Evolutionary conservation across 139 green algal genomes (phyloP).

Genomic region (Chloropicon primus): DNA sequence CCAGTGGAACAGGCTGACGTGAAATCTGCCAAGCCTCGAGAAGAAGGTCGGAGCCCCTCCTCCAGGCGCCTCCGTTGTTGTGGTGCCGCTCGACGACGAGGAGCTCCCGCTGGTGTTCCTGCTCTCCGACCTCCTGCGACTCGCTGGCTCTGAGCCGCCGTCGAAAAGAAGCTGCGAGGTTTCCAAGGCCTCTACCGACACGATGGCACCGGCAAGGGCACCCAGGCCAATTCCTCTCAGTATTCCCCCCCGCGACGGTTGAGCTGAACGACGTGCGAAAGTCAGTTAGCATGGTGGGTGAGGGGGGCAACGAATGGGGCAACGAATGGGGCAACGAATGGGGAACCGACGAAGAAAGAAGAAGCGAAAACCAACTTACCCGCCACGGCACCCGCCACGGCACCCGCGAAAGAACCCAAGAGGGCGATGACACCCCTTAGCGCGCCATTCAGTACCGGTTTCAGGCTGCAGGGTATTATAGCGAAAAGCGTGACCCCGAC

Average conservation of each 20-base stretch:
- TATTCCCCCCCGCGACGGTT: not conserved
- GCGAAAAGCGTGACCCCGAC: not conserved
- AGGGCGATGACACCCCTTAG: not conserved
- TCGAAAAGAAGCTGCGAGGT: not conserved
- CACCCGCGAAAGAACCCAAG: not conserved
- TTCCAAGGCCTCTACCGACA: not conserved
- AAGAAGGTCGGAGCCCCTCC: not conserved
- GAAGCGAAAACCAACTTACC: too few relatives aligned
- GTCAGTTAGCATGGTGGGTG: not conserved
- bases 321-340: not conserved
- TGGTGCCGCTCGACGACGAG: too few relatives aligned
- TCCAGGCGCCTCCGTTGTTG: too few relatives aligned
- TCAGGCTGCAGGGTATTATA: not conserved
- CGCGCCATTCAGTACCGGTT: not conserved
- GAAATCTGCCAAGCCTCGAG: not conserved
- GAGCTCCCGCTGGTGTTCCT: too few relatives aligned
- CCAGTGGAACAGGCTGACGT: not conserved
- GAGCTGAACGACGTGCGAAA: not conserved
- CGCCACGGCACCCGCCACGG: not conserved
- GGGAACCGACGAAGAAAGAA: too few relatives aligned
- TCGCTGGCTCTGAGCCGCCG: too few relatives aligned
- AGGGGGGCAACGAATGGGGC: not conserved
- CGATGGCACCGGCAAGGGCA: not conserved
- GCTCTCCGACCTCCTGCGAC: too few relatives aligned
- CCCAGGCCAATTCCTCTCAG: not conserved